A percentile compares a stretch with the other conserved stretches of the same genome.
These are phyloP conservation scores for Zhuliangozyma parablackwelliae DNA, from an alignment of 1,139 yeast genomes.

Conservation along the genomic window DNA sequence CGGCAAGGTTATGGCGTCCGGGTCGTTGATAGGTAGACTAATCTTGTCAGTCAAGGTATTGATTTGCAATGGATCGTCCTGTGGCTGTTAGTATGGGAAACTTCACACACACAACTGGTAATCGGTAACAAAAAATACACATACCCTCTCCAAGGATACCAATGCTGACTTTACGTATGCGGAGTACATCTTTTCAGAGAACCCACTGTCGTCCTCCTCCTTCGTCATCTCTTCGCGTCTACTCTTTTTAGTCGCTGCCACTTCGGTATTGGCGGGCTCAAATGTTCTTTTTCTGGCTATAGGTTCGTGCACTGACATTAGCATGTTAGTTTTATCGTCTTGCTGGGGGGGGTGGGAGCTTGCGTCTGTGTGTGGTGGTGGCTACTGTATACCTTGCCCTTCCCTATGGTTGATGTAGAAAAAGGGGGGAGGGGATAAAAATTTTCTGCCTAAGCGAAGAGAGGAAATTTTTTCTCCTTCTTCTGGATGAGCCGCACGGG, in stretches of 20 bases:
- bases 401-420: no score
- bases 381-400: no score
- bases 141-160: slow-evolving; percentile 61
- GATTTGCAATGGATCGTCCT: slow-evolving; percentile 35
- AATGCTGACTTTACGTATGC: slow-evolving; percentile 66
- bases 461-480: no score
- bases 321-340: slow-evolving; percentile 10
- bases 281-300: slow-evolving; percentile 21
- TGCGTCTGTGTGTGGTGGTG: no score
- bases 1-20: slow-evolving; percentile 31
- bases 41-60: slow-evolving; percentile 37
- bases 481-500: no score
- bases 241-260: slow-evolving; percentile 9
- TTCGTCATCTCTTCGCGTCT: slow-evolving; percentile 1
- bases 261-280: slow-evolving; percentile 6
- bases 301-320: slow-evolving; percentile 30
- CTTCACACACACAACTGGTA: no score
- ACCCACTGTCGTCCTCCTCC: slow-evolving; percentile 12
- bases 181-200: slow-evolving; percentile 56
- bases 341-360: neutral
- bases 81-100: slow-evolving; percentile 16
- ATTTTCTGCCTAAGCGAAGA: no score
- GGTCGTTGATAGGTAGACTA: slow-evolving; percentile 25
- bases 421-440: no score
- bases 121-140: slow-evolving; percentile 16